Evolutionary conservation across 305 asterid genomes (phyloP).

Genomic region (Plantago rigida): DNA sequence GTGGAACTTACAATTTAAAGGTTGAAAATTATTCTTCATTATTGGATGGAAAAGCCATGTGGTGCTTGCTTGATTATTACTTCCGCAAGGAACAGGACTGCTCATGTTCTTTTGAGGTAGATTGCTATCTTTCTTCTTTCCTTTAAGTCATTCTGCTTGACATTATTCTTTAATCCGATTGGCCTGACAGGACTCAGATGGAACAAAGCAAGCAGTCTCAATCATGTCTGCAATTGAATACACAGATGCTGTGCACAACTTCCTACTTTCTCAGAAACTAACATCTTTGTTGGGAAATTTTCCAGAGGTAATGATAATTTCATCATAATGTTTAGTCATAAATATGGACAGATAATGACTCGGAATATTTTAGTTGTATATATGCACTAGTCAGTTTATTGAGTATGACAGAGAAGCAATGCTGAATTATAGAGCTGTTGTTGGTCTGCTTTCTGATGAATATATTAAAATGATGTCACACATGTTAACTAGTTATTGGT

Average conservation of each 20-base stretch:
- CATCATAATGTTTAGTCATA: slow-evolving; percentile 11
- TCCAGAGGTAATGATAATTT: slow-evolving; percentile 64
- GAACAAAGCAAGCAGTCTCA: slow-evolving; percentile 52
- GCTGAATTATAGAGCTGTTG: neutral
- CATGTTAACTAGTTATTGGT: neutral
- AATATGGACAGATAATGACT: neutral
- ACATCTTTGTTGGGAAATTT: slow-evolving; percentile 81
- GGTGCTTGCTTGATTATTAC: slow-evolving; percentile 97
- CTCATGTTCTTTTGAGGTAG: slow-evolving; percentile 58
- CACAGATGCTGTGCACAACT: slow-evolving; percentile 94
- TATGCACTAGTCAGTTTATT: neutral
- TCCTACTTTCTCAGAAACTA: slow-evolving; percentile 81
- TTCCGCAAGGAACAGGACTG: slow-evolving; percentile 70
- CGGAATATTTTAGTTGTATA: neutral
- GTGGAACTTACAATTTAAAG: slow-evolving; percentile 64
- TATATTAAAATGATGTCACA: neutral
- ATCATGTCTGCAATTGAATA: slow-evolving; percentile 81
- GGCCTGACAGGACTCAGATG: slow-evolving; percentile 45
- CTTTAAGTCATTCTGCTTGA: slow-evolving; percentile 14
- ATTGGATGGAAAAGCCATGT: slow-evolving; percentile 94
- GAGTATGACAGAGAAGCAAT: no score
- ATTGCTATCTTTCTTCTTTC: slow-evolving; percentile 18
- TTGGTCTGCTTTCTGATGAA: neutral
- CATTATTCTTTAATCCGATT: no score
- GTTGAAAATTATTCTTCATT: slow-evolving; percentile 64